phyloP scores from a whole-genome alignment of 306 rosid species.

The Medicago arabica region DNA sequence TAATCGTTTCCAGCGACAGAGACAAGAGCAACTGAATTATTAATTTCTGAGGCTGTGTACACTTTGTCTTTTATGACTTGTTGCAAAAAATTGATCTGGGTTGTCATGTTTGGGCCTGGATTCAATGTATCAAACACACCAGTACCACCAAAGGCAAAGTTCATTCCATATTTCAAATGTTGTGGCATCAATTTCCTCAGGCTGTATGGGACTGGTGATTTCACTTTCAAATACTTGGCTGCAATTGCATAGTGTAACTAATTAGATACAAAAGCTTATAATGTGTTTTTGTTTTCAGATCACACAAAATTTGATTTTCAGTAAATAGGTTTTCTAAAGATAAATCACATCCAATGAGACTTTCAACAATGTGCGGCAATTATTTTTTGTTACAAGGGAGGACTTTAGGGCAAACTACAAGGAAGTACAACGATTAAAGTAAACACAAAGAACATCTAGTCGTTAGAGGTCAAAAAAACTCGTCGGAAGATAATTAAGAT shows the following conservation, averaged over 20 bases:
- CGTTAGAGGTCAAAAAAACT: too few relatives aligned
- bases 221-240: conserved; percentile 71
- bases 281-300: too few relatives aligned
- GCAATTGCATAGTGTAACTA: conserved; percentile 35
- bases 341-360: too few relatives aligned
- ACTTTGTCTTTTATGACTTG: conserved; percentile 42
- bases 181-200: conserved; percentile 48
- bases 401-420: too few relatives aligned
- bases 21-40: conserved; percentile 65
- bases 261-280: neutral
- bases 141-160: conserved; percentile 86
- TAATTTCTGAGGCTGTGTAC: conserved; percentile 50
- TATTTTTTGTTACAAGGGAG: too few relatives aligned
- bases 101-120: conserved; percentile 77
- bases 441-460: too few relatives aligned
- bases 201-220: conserved; percentile 80
- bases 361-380: too few relatives aligned
- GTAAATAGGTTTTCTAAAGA: too few relatives aligned
- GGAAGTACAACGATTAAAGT: too few relatives aligned
- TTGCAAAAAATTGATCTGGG: conserved; percentile 67
- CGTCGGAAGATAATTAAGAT: too few relatives aligned
- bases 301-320: too few relatives aligned
- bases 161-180: conserved; percentile 74
- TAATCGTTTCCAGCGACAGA: conserved; percentile 90
- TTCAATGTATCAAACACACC: conserved; percentile 74